Conservation (phyloP, 495 filamentous ascomycete species). For the Aspergillus cristatus region DNA sequence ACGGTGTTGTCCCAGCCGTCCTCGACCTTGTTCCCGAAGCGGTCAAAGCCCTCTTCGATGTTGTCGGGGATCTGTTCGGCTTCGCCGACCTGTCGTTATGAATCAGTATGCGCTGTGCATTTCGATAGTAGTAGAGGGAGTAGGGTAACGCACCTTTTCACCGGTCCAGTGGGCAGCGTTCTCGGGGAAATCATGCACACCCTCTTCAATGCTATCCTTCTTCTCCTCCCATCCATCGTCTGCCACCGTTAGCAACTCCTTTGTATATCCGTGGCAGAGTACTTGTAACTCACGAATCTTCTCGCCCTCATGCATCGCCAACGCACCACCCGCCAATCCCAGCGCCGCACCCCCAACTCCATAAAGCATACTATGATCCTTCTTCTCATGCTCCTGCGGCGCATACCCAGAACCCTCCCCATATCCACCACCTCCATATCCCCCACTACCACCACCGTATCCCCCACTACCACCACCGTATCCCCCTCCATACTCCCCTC, state of each 20-base stretch:
- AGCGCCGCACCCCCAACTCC: slow-evolving; percentile 41
- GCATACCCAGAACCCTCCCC: slow-evolving; percentile 2
- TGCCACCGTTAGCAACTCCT: slow-evolving; percentile 16
- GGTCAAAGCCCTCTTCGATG: slow-evolving; percentile 20
- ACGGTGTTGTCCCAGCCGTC: slow-evolving; percentile 21
- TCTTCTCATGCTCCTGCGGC: slow-evolving; percentile 21
- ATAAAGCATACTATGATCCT: slow-evolving; percentile 32
- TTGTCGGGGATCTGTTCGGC: slow-evolving; percentile 25
- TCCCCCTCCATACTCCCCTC: slow-evolving; percentile 9
- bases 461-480: slow-evolving; percentile 5
- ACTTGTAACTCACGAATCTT: slow-evolving; percentile 29
- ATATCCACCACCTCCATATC: slow-evolving; percentile 6
- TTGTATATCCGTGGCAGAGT: slow-evolving; percentile 1
- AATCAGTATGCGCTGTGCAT: no score
- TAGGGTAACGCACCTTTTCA: slow-evolving; percentile 16
- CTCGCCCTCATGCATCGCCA: slow-evolving; percentile 37
- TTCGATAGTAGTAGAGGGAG: no score
- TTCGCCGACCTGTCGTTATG: slow-evolving; percentile 28
- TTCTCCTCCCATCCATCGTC: slow-evolving; percentile 21
- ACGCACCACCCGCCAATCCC: slow-evolving; percentile 42
- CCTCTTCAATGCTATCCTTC: slow-evolving; percentile 21
- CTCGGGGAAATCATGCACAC: slow-evolving; percentile 29
- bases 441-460: background rate
- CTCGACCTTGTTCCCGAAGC: slow-evolving; percentile 18
- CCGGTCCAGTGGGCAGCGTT: slow-evolving; percentile 32